Evolutionary conservation across 345 rosid species (phyloP).

Genomic region (Eucalyptus sp.): DNA sequence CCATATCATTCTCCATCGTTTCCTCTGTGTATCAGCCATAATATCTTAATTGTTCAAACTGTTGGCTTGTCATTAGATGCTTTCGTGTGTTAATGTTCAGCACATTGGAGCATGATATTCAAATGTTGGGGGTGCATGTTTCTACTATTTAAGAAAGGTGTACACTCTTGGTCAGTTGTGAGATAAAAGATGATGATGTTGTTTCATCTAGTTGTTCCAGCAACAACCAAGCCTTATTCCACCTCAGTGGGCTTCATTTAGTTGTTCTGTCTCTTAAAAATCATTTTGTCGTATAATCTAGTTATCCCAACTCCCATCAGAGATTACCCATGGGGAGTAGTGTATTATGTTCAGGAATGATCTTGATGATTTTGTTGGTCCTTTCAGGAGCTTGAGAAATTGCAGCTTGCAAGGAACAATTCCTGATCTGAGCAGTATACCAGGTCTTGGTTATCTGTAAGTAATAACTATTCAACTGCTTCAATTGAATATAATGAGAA

Average conservation of each 20-base stretch:
- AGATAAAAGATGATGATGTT: background rate
- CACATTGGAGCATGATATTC: background rate
- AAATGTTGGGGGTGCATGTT: background rate
- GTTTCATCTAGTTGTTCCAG: background rate
- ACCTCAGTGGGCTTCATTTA: background rate
- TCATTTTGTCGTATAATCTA: background rate
- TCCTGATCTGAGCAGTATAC: slow-evolving; percentile 78
- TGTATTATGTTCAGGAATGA: background rate
- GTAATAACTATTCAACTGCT: slow-evolving; percentile 1
- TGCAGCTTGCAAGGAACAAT: slow-evolving; percentile 80
- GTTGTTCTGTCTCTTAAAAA: background rate
- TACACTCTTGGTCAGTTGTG: background rate
- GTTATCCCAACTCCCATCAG: background rate
- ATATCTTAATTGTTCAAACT: background rate
- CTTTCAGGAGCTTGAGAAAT: slow-evolving; percentile 81
- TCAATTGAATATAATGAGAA: background rate
- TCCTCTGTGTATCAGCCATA: background rate
- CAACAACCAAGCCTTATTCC: background rate
- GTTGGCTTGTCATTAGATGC: background rate
- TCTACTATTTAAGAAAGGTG: background rate
- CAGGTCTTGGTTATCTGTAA: slow-evolving; percentile 78
- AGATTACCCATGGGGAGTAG: background rate
- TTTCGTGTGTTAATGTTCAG: background rate
- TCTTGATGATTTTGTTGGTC: slow-evolving; percentile 2
- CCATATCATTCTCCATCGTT: background rate